Conservation (phyloP, 495 filamentous ascomycete genomes). For the Pyronema omphalodes region DNA sequence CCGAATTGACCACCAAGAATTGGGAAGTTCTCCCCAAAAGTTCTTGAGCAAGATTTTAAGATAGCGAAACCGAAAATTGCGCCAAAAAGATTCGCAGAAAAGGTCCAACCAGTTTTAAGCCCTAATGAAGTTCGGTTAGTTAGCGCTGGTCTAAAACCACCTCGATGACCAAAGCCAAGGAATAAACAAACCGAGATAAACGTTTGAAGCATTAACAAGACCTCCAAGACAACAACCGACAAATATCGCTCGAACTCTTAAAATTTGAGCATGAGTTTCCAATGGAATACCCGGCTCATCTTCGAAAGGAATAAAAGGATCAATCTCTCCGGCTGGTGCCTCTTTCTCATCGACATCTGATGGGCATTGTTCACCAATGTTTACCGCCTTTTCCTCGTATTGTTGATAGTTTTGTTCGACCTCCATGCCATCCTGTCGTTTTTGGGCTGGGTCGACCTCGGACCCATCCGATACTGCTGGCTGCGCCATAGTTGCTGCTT, state of each 20-base stretch:
- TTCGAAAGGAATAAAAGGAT: conserved; percentile 31
- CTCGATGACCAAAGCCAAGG: background rate
- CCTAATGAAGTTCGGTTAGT: conserved; percentile 19
- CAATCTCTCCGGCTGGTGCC: conserved; percentile 5
- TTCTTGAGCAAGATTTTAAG: conserved; percentile 36
- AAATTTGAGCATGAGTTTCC: conserved; percentile 29
- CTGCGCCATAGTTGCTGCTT: too few relatives aligned
- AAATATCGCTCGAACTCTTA: conserved; percentile 39
- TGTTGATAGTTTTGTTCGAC: too few relatives aligned
- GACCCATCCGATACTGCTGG: too few relatives aligned
- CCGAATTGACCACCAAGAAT: conserved; percentile 44
- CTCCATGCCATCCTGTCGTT: too few relatives aligned
- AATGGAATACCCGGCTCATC: conserved; percentile 28
- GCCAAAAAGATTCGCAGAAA: conserved; percentile 39
- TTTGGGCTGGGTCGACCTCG: too few relatives aligned
- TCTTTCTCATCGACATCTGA: too few relatives aligned
- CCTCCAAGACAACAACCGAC: conserved; percentile 39
- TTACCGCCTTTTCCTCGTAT: too few relatives aligned
- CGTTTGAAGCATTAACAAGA: conserved; percentile 44
- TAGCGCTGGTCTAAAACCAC: background rate
- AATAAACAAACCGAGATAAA: conserved; percentile 38
- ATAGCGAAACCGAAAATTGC: conserved; percentile 51
- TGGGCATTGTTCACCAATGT: too few relatives aligned
- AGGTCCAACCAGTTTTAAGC: conserved; percentile 49
- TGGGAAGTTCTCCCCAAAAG: conserved; percentile 31